Base-by-base conservation (phyloP, 1,284 basidiomycete genomes). In the Papiliotrema terrestris region DNA sequence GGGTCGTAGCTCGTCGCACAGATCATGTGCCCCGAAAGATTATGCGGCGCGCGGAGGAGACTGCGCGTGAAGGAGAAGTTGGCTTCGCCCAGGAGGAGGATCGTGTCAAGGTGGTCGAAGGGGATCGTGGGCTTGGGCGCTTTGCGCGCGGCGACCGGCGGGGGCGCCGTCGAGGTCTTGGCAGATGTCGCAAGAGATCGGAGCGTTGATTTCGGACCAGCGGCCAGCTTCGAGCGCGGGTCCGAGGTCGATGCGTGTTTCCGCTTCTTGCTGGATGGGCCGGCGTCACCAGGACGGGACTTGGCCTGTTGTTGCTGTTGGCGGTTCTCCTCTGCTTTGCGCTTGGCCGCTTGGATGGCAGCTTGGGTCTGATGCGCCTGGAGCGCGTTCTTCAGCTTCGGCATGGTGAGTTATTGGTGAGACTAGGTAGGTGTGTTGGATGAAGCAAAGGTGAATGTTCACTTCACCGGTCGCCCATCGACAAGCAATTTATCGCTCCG, bases 61-160 rank as follows among this genome's bases (percentile, higher is more conserved):
- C 92, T 86, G 22, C 83, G 83, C 0, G 93, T 82, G 68, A 93
- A 98, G 1, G 92, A 95, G 67, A 98, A 98, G 74, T 98, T 93
- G 25, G 90, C 81, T 78, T 98, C 94, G n/a, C 95, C 94, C 48
- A 98, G 80, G 37, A 97, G 82, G 15, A 98, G 82, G 45, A 98
- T 87, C 42, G 79, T 85, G 71, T 97, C 91, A 26, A 84, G 85
- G 0, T 81, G 66, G 3, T 73, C 77, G 75, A 94, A 92, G 0
- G 92, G 91, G n/a, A 88, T 69, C 1, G 69, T 73, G 49, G 59
- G 56, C 48, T 14, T 17, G 46, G 47, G 56, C 60, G 67, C 65
- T 25, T 51, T 39, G 11, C 29, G 29, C 29, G 29, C 29, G 29
- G 29, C 6, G 29, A 6, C 29, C 6, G 5, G n/a, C n/a, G n/a